A percentile compares a stretch with the other conserved stretches of the same genome.
These are phyloP conservation scores for Hsuehochloa calcarea DNA, from an alignment of 176 grass and related monocot genomes.

Conservation along the genomic window DNA sequence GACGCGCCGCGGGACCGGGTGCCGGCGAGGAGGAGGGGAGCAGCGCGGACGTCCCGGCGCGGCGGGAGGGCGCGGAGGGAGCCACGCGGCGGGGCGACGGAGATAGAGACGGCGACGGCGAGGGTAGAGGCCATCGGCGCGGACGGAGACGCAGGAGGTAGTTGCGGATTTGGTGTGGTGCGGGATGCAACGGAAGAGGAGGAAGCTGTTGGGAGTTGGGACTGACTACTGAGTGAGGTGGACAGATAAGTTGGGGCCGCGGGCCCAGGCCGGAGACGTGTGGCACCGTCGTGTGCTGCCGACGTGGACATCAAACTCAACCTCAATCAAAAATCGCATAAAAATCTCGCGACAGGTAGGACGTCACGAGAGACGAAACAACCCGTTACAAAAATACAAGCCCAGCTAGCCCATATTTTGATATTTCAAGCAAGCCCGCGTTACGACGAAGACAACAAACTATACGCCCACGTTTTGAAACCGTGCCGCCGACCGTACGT, in stretches of 20 bases:
- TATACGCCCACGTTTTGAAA: background rate
- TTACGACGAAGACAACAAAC: background rate
- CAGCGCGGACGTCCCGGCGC: background rate
- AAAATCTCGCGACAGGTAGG: background rate
- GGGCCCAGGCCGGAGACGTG: background rate
- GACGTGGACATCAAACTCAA: background rate
- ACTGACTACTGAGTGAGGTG: background rate
- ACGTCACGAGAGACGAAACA: too few relatives aligned
- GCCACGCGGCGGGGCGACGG: background rate
- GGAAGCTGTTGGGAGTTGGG: background rate
- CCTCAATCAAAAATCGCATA: background rate
- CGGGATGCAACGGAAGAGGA: background rate
- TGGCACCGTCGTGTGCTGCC: background rate
- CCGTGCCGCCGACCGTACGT: background rate
- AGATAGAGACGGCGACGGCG: slow-evolving; percentile 25
- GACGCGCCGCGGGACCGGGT: slow-evolving; percentile 18
- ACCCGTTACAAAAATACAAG: background rate
- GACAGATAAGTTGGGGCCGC: background rate
- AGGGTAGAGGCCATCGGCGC: slow-evolving; percentile 36
- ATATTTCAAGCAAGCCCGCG: background rate
- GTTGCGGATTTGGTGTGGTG: background rate
- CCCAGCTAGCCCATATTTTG: background rate
- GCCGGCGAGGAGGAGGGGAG: background rate
- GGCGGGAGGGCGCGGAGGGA: slow-evolving; percentile 28
- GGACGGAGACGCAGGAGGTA: background rate